Percentiles rank a stretch among this genome's conserved stretches.
phyloP scores from a whole-genome alignment of 1,139 yeast genomes.

The Candida albicans region DNA sequence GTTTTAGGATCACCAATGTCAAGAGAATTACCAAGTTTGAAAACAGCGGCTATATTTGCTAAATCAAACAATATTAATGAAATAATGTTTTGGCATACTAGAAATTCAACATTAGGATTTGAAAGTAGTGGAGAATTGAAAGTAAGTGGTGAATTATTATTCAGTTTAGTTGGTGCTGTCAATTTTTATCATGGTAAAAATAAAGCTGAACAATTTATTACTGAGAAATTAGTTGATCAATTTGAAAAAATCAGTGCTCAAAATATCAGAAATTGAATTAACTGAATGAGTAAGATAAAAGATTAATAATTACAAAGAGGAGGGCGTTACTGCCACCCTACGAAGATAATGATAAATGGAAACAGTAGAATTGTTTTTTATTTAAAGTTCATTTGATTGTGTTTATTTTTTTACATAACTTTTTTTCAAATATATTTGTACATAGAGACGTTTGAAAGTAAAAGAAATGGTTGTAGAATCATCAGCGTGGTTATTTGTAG shows the following conservation, averaged over 20 bases:
- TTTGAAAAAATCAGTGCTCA: slow-evolving; percentile 8
- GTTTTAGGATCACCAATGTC: slow-evolving; percentile 58
- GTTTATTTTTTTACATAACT: too few relatives aligned
- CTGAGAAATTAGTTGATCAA: slow-evolving; percentile 37
- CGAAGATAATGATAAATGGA: too few relatives aligned
- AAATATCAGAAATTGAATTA: not conserved
- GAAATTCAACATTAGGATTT: slow-evolving; percentile 54
- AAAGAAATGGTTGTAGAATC: not conserved
- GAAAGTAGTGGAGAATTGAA: slow-evolving; percentile 52
- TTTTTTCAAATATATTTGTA: not conserved
- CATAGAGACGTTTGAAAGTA: not conserved
- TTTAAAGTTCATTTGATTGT: too few relatives aligned
- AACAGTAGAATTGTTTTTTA: too few relatives aligned
- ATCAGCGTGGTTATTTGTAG: not conserved
- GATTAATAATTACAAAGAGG: not conserved
- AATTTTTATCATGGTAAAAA: slow-evolving; percentile 65
- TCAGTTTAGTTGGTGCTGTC: slow-evolving; percentile 82
- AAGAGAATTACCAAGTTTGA: slow-evolving; percentile 51
- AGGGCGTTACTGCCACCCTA: not conserved
- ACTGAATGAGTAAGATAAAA: too few relatives aligned
- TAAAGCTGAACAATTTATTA: slow-evolving; percentile 56
- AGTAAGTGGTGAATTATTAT: slow-evolving; percentile 67
- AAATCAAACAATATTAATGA: slow-evolving; percentile 47
- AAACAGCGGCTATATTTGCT: slow-evolving; percentile 54
- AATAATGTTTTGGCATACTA: slow-evolving; percentile 72